phyloP scores from a whole-genome alignment of 2,329 filamentous ascomycete species.

The Zymoseptoria brevis region DNA sequence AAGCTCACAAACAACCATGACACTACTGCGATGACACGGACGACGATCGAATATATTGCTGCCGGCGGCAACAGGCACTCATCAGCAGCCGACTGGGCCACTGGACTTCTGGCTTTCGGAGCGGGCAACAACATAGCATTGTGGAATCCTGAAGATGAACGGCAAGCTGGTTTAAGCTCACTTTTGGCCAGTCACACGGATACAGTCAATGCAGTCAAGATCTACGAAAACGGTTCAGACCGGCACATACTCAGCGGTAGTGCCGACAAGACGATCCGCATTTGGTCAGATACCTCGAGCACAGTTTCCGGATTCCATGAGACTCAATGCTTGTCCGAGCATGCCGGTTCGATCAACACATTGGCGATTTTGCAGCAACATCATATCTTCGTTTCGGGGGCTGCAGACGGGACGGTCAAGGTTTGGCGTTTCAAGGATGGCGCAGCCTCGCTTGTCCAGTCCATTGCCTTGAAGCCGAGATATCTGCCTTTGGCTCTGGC shows the following conservation, averaged over 20 bases:
- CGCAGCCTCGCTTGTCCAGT: slow-evolving; percentile 52
- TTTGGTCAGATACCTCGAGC: slow-evolving; percentile 44
- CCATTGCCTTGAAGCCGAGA: slow-evolving; percentile 63
- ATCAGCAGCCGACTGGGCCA: slow-evolving; percentile 77
- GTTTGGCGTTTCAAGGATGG: slow-evolving; percentile 55
- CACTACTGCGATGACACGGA: slow-evolving; percentile 2
- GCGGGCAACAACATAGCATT: slow-evolving; percentile 81
- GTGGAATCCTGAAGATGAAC: slow-evolving; percentile 61
- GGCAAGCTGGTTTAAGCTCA: slow-evolving; percentile 51
- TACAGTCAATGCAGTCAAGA: slow-evolving; percentile 74
- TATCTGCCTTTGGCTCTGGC: slow-evolving; percentile 77
- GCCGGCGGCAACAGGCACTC: slow-evolving; percentile 87
- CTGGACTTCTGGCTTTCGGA: slow-evolving; percentile 74
- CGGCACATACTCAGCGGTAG: slow-evolving; percentile 68
- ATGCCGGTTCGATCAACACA: slow-evolving; percentile 66
- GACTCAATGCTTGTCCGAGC: slow-evolving; percentile 50
- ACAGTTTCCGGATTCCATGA: slow-evolving; percentile 32
- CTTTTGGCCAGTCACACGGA: slow-evolving; percentile 71
- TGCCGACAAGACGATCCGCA: slow-evolving; percentile 66
- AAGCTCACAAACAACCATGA: slow-evolving; percentile 1
- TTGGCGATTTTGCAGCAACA: slow-evolving; percentile 42
- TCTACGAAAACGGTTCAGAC: slow-evolving; percentile 51
- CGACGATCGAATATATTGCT: slow-evolving; percentile 48
- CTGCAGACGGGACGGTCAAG: slow-evolving; percentile 55
- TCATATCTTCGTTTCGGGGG: slow-evolving; percentile 49